These are phyloP conservation scores for Pseudocercospora crystallina DNA, from an alignment of 2,329 filamentous ascomycete genomes.

Conservation along the genomic window DNA sequence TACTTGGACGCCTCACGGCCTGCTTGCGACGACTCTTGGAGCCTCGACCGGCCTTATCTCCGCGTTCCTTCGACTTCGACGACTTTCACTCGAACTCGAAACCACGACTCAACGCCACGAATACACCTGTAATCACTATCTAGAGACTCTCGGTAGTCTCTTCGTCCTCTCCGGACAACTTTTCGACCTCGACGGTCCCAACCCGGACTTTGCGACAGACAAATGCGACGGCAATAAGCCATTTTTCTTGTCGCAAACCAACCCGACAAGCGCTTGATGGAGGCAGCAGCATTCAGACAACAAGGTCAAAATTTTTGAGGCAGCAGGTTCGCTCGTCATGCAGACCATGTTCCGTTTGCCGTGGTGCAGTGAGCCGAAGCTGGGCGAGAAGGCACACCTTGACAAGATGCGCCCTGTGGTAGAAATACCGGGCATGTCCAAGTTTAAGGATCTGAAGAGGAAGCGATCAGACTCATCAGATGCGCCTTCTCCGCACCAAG, in stretches of 20 bases:
- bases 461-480: constrained; percentile 55
- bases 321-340: constrained; percentile 39
- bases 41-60: constrained; percentile 21
- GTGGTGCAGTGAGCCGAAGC: constrained; percentile 43
- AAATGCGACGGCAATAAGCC: constrained; percentile 21
- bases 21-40: constrained; percentile 1
- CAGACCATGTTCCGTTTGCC: constrained; percentile 53
- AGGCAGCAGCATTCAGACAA: constrained; percentile 21
- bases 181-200: constrained; percentile 10
- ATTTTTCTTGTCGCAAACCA: constrained; percentile 25
- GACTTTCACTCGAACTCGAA: background rate
- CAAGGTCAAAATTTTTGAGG: constrained; percentile 19
- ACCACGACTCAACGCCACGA: too few relatives aligned
- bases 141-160: too few relatives aligned
- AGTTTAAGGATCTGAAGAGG: constrained; percentile 55
- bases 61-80: constrained; percentile 3
- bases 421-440: constrained; percentile 44
- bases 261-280: constrained; percentile 27
- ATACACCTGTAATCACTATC: too few relatives aligned
- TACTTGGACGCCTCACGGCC: constrained; percentile 4
- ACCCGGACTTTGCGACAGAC: constrained; percentile 13
- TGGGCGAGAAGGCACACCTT: constrained; percentile 34
- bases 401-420: constrained; percentile 46
- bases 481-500: constrained; percentile 23
- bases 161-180: background rate